A percentile compares a stretch with the other conserved stretches of the same genome.
Conservation (phyloP, 2,329 filamentous ascomycete species). For the Tolypocladium amazonense region DNA sequence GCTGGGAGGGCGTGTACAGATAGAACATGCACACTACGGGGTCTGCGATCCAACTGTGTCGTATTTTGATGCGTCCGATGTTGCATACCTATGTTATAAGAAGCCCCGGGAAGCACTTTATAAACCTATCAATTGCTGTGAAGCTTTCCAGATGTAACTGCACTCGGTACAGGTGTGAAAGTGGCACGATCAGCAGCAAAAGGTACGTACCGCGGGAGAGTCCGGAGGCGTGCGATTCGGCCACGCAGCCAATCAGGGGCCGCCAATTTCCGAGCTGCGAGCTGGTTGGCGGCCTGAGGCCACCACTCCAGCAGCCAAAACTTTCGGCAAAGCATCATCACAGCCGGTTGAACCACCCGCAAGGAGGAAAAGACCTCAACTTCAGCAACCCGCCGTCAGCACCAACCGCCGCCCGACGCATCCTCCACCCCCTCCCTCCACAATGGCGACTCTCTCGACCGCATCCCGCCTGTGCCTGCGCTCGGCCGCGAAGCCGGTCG, state of each 20-base stretch:
- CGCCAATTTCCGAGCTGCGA: slow-evolving; percentile 34
- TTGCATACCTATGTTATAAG: background rate
- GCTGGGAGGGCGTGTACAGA: slow-evolving; percentile 2
- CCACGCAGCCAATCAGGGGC: slow-evolving; percentile 30
- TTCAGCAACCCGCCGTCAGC: slow-evolving; percentile 14
- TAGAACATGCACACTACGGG: background rate
- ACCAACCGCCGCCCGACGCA: slow-evolving; percentile 11
- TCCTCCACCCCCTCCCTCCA: slow-evolving; percentile 9
- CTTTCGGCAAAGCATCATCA: slow-evolving; percentile 31
- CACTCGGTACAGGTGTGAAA: background rate
- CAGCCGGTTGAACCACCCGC: slow-evolving; percentile 13
- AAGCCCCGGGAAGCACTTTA: background rate
- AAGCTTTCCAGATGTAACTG: background rate
- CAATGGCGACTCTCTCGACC: slow-evolving; percentile 59
- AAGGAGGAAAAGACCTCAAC: slow-evolving; percentile 39
- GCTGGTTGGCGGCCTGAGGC: slow-evolving; percentile 31
- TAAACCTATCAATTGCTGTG: background rate
- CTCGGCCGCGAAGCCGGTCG: slow-evolving; percentile 31
- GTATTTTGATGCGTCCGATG: background rate
- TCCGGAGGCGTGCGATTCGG: slow-evolving; percentile 11
- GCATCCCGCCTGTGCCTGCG: slow-evolving; percentile 62
- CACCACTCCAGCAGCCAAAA: slow-evolving; percentile 24
- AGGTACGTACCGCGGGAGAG: slow-evolving; percentile 16
- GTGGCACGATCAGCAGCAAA: background rate
- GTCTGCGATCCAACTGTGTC: background rate